Conservation (phyloP, 257 asterid species). For the Parsonsia alboflavescens region DNA sequence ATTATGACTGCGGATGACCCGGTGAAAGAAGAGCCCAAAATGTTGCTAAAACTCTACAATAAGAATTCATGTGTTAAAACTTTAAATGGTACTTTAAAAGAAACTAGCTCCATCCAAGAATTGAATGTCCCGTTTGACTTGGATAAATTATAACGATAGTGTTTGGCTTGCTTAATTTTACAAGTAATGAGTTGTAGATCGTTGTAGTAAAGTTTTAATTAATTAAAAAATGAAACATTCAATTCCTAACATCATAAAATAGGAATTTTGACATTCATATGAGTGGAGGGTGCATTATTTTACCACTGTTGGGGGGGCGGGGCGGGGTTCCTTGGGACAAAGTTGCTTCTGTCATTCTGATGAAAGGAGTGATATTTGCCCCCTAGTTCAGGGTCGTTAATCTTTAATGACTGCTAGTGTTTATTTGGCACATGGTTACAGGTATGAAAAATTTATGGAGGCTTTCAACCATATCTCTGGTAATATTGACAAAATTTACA, state of each 20-base stretch:
- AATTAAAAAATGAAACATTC: no score
- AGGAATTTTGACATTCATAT: no score
- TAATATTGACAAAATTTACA: conserved; percentile 85
- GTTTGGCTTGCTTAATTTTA: no score
- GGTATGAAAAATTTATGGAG: conserved; percentile 80
- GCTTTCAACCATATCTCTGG: conserved; percentile 84
- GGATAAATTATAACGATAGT: no score
- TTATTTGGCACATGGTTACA: conserved; percentile 25
- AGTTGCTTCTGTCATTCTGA: not conserved
- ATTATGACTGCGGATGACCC: not conserved
- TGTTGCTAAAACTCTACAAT: no score
- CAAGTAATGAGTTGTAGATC: no score
- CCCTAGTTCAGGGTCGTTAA: not conserved
- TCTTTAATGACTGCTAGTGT: not conserved
- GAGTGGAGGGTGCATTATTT: no score
- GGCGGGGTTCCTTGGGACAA: not conserved
- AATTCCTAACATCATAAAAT: no score
- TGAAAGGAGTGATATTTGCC: not conserved
- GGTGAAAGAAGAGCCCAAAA: not conserved
- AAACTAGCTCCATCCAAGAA: no score
- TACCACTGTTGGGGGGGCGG: not conserved
- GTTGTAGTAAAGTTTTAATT: no score
- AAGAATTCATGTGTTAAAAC: not conserved
- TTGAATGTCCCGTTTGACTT: no score
- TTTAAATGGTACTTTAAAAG: not conserved